phyloP scores from a whole-genome alignment of 2,329 filamentous ascomycete species.

The Fusarium scirpi region DNA sequence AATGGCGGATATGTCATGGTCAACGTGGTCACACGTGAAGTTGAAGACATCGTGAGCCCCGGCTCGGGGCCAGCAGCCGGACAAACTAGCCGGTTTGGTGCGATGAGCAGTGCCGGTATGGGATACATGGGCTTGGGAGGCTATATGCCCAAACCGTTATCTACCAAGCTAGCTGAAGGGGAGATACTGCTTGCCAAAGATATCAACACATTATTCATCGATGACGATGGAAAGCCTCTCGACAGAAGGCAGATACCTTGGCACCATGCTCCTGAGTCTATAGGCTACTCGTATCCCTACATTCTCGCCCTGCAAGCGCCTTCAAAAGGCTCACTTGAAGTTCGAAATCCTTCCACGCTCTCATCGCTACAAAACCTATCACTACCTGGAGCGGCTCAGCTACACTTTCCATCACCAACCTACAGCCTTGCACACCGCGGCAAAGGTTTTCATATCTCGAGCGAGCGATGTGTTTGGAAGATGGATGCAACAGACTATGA shows the following conservation, averaged over 20 bases:
- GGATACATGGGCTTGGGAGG: slow-evolving; percentile 96
- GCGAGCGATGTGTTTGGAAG: slow-evolving; percentile 92
- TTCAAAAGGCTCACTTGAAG: slow-evolving; percentile 85
- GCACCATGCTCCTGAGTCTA: slow-evolving; percentile 85
- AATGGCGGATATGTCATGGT: slow-evolving; percentile 92
- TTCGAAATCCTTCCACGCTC: slow-evolving; percentile 91
- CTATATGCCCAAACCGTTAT: slow-evolving; percentile 90
- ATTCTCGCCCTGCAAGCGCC: slow-evolving; percentile 87
- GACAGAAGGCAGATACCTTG: slow-evolving; percentile 93
- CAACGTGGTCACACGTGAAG: slow-evolving; percentile 78
- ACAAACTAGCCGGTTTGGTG: slow-evolving; percentile 81
- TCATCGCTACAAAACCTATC: slow-evolving; percentile 88
- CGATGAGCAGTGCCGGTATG: slow-evolving; percentile 87
- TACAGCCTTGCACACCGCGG: slow-evolving; percentile 95
- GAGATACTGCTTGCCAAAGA: slow-evolving; percentile 97
- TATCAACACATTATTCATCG: slow-evolving; percentile 93
- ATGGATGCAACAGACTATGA: slow-evolving; percentile 96
- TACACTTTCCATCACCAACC: slow-evolving; percentile 93
- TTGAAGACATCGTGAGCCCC: slow-evolving; percentile 83
- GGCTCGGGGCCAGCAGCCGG: slow-evolving; percentile 73
- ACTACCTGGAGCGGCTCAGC: slow-evolving; percentile 82
- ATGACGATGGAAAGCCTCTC: slow-evolving; percentile 82
- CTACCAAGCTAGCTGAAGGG: slow-evolving; percentile 82
- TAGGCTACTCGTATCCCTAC: slow-evolving; percentile 98
- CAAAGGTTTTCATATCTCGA: slow-evolving; percentile 94